phyloP scores from a whole-genome alignment of 148 eudicot species.

The Spergularia bocconei region DNA sequence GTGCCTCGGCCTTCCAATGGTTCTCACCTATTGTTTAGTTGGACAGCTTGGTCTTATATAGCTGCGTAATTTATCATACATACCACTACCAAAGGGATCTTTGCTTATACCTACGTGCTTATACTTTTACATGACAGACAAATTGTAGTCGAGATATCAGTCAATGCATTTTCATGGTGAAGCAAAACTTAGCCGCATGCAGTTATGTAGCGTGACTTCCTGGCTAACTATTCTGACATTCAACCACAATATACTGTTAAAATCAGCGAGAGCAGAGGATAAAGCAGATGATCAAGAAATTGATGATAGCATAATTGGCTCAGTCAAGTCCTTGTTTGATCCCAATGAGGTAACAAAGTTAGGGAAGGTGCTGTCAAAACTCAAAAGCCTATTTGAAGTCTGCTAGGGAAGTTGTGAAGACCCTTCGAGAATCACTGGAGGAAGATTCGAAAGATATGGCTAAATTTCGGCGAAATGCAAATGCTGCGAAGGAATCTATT shows the following conservation, averaged over 20 bases:
- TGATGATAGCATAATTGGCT: slow-evolving; percentile 49
- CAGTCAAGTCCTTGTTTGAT: slow-evolving; percentile 70
- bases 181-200: slow-evolving; percentile 35
- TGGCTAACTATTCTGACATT: slow-evolving; percentile 35
- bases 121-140: slow-evolving; percentile 36
- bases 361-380: slow-evolving; percentile 84
- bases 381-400: slow-evolving; percentile 80
- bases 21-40: too few species aligned
- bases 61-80: not conserved
- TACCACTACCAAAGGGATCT: not conserved
- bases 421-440: slow-evolving; percentile 66
- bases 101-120: not conserved
- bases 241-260: slow-evolving; percentile 24
- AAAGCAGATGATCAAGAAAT: slow-evolving; percentile 35
- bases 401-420: slow-evolving; percentile 83
- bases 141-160: slow-evolving; percentile 30
- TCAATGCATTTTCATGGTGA: slow-evolving; percentile 24
- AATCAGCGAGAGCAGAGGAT: slow-evolving; percentile 49
- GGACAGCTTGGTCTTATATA: not conserved
- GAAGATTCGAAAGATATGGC: slow-evolving; percentile 67
- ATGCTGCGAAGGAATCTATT: slow-evolving; percentile 89
- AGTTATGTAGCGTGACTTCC: slow-evolving; percentile 34
- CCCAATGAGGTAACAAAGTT: slow-evolving; percentile 84
- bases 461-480: slow-evolving; percentile 84
- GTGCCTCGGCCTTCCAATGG: not conserved